phyloP scores from a whole-genome alignment of 1,284 basidiomycete species.

The Ganoderma multipileum region DNA sequence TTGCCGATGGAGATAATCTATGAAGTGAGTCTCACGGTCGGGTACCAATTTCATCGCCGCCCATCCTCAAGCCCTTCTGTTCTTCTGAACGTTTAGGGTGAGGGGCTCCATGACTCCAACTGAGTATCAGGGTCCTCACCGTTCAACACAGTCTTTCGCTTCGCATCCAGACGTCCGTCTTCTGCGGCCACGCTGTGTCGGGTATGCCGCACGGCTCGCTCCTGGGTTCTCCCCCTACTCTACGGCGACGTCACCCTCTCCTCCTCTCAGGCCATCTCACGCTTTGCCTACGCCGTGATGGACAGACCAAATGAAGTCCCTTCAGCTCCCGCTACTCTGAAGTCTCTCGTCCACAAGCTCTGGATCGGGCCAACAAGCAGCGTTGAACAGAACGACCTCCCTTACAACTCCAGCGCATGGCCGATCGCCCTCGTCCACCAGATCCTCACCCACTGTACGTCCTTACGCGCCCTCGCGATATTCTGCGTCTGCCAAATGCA shows the following conservation, averaged over 20 bases:
- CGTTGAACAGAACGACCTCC: conserved; percentile 37
- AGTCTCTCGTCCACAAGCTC: conserved; percentile 37
- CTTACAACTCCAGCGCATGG: conserved; percentile 42
- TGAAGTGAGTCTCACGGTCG: conserved; percentile 1
- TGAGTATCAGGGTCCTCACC: not conserved
- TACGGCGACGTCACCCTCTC: conserved; percentile 43
- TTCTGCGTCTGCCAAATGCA: conserved; percentile 42
- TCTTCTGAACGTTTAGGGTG: not conserved
- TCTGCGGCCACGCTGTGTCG: conserved; percentile 32
- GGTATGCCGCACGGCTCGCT: conserved; percentile 38
- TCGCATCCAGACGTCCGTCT: conserved; percentile 7
- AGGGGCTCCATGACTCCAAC: not conserved
- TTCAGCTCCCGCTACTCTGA: conserved; percentile 23
- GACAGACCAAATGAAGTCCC: conserved; percentile 23
- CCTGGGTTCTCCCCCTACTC: conserved; percentile 43
- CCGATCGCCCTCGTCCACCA: conserved; percentile 43
- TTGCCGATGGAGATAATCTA: not conserved
- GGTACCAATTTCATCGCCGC: not conserved
- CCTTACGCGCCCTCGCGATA: conserved; percentile 39
- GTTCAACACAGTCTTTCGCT: not conserved
- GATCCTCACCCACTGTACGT: conserved; percentile 39
- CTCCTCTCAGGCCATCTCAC: conserved; percentile 35
- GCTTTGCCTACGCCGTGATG: conserved; percentile 33
- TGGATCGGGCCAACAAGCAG: conserved; percentile 43
- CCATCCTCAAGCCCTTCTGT: not conserved